phyloP scores from a whole-genome alignment of 2,329 filamentous ascomycete genomes.

The Endoconidiophora laricicola region DNA sequence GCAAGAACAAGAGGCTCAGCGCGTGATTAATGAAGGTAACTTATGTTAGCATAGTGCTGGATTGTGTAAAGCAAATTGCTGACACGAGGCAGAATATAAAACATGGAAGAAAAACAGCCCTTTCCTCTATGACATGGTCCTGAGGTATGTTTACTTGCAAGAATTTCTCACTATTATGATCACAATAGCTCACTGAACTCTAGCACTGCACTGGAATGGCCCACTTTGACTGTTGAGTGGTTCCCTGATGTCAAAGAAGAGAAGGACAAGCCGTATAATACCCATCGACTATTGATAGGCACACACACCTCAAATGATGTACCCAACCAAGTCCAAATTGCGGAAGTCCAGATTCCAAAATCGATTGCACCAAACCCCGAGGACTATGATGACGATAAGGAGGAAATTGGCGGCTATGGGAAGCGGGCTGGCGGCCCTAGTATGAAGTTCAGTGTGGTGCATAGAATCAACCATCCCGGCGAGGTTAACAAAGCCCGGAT shows the following conservation, averaged over 20 bases:
- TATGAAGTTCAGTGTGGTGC: constrained; percentile 80
- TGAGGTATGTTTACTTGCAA: constrained; percentile 37
- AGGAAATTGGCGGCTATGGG: constrained; percentile 87
- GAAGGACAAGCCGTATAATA: constrained; percentile 70
- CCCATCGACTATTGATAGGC: constrained; percentile 79
- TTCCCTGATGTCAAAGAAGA: constrained; percentile 85
- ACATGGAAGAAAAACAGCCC: constrained; percentile 99
- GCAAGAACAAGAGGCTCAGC: constrained; percentile 58
- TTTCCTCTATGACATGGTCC: constrained; percentile 94
- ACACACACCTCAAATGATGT: constrained; percentile 82
- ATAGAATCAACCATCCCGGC: constrained; percentile 89
- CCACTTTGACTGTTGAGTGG: constrained; percentile 94
- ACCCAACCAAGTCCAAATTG: constrained; percentile 86
- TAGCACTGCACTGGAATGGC: constrained; percentile 88
- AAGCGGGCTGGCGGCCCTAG: constrained; percentile 51
- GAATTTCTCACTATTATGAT: constrained; percentile 2
- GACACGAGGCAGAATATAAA: constrained; percentile 62
- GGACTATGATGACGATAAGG: constrained; percentile 81
- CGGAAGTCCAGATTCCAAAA: constrained; percentile 83
- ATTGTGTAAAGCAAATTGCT: constrained; percentile 6
- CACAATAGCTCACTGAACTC: too few relatives aligned
- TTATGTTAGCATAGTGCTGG: not conserved
- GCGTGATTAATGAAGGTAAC: constrained; percentile 81
- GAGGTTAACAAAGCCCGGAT: constrained; percentile 98
- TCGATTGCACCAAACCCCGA: constrained; percentile 53